A percentile compares a stretch with the other conserved stretches of the same genome.
These are phyloP conservation scores for Closterium sp. DNA, from an alignment of 139 green algal genomes.

Conservation along the genomic window DNA sequence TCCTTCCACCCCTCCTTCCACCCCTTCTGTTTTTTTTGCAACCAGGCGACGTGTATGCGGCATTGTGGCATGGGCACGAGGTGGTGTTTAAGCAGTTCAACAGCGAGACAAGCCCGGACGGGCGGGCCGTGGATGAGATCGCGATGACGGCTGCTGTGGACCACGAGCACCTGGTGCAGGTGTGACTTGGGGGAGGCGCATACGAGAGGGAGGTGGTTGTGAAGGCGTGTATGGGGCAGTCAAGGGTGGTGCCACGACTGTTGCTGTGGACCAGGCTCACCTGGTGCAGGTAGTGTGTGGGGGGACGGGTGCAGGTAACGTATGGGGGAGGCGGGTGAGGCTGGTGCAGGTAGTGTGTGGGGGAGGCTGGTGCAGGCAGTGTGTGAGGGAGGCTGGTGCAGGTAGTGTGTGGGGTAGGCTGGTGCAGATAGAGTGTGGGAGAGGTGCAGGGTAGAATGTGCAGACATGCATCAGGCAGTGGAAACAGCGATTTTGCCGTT, in stretches of 20 bases:
- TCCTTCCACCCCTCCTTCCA: not conserved
- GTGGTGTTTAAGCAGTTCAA: conserved; percentile 79
- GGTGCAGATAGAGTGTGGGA: no score
- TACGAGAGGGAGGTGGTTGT: no score
- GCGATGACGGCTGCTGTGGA: conserved; percentile 60
- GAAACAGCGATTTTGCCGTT: no score
- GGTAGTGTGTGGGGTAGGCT: no score
- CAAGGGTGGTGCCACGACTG: conserved; percentile 42
- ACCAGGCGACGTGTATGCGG: conserved; percentile 32
- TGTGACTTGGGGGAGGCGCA: not conserved
- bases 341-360: no score
- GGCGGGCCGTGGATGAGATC: conserved; percentile 71
- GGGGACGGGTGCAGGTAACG: no score
- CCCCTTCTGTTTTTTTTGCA: not conserved
- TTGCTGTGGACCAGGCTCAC: conserved; percentile 60
- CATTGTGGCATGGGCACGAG: conserved; percentile 35
- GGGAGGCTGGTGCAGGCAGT: no score
- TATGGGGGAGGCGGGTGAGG: no score
- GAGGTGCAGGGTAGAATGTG: no score
- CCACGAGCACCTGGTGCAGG: conserved; percentile 65
- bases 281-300: conserved; percentile 49
- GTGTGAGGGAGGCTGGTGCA: no score
- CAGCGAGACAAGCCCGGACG: conserved; percentile 54
- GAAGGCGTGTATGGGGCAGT: no score
- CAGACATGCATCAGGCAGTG: no score